Conservation (phyloP, 805 yeast genomes). For the Pichia nakasei region DNA sequence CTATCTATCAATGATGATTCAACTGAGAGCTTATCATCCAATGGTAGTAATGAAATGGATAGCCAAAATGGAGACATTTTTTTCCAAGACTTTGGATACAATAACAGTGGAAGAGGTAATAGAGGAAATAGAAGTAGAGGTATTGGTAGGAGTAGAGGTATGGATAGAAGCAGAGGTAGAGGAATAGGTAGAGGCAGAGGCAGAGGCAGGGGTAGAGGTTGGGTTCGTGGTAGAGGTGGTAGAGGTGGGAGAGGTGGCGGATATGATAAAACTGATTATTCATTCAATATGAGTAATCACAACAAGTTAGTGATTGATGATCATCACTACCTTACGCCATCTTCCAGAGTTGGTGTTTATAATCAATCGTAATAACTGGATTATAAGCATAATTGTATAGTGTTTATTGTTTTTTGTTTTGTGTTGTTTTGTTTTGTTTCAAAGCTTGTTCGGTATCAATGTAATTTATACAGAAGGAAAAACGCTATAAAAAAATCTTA, state of each 20-base stretch:
- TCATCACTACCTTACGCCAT: conserved; percentile 8
- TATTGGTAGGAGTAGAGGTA: background rate
- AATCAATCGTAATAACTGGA: background rate
- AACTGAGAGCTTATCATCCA: background rate
- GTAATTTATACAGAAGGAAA: too few relatives aligned
- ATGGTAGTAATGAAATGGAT: background rate
- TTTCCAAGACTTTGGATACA: too few relatives aligned
- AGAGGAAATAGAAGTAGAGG: background rate
- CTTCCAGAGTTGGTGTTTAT: conserved; percentile 10
- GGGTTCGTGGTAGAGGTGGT: background rate
- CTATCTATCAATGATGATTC: background rate
- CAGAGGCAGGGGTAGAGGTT: conserved; percentile 5
- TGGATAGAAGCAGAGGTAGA: background rate
- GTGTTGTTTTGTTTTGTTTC: too few relatives aligned
- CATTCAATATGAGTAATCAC: background rate
- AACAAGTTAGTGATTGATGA: conserved; percentile 5
- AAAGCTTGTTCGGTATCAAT: too few relatives aligned
- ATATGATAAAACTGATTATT: background rate
- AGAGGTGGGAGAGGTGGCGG: background rate
- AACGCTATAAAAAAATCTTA: too few relatives aligned
- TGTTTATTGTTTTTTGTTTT: too few relatives aligned
- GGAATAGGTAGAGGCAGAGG: conserved; percentile 12
- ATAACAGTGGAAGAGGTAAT: background rate
- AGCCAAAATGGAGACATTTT: too few relatives aligned
- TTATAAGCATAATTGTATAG: background rate